These are phyloP conservation scores for Pichia sp. DNA, from an alignment of 1,139 yeast species.

Conservation along the genomic window DNA sequence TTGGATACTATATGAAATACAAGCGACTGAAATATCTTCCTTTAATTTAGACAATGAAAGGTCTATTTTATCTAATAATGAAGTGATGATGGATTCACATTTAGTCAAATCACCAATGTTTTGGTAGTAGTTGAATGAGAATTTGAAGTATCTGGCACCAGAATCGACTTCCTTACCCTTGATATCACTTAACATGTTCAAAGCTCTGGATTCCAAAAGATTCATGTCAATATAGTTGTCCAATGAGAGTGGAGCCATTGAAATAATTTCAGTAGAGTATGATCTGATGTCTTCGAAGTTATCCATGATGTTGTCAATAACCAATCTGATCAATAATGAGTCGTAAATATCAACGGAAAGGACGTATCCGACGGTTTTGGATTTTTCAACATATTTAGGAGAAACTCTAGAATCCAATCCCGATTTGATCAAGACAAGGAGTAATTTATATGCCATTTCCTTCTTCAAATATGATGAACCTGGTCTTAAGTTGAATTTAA, in stretches of 20 bases:
- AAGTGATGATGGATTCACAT: constrained; percentile 33
- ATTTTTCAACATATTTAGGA: constrained; percentile 37
- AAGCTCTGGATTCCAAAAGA: constrained; percentile 38
- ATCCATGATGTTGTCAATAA: constrained; percentile 62
- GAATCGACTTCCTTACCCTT: constrained; percentile 79
- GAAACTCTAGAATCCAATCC: constrained; percentile 53
- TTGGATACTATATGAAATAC: constrained; percentile 52
- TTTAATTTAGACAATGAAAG: constrained; percentile 33
- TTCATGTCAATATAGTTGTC: constrained; percentile 32
- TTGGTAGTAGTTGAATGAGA: constrained; percentile 37
- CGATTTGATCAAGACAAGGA: constrained; percentile 48
- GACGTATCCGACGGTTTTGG: constrained; percentile 42
- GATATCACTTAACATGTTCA: constrained; percentile 47
- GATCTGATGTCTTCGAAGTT: constrained; percentile 77
- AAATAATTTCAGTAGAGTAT: constrained; percentile 46
- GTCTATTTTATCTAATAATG: constrained; percentile 35
- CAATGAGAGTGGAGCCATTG: constrained; percentile 44
- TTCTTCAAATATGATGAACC: constrained; percentile 69
- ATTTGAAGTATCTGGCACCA: constrained; percentile 67
- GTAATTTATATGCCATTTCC: constrained; percentile 48
- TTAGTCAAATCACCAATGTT: constrained; percentile 22
- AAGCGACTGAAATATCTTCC: constrained; percentile 40
- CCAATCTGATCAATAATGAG: constrained; percentile 39
- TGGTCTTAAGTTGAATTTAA: constrained; percentile 45
- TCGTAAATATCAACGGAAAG: constrained; percentile 46